A percentile compares a stretch with the other conserved stretches of the same genome.
These are phyloP conservation scores for Bodo saltans DNA, from an alignment of 78 protist genomes.

Conservation along the genomic window DNA sequence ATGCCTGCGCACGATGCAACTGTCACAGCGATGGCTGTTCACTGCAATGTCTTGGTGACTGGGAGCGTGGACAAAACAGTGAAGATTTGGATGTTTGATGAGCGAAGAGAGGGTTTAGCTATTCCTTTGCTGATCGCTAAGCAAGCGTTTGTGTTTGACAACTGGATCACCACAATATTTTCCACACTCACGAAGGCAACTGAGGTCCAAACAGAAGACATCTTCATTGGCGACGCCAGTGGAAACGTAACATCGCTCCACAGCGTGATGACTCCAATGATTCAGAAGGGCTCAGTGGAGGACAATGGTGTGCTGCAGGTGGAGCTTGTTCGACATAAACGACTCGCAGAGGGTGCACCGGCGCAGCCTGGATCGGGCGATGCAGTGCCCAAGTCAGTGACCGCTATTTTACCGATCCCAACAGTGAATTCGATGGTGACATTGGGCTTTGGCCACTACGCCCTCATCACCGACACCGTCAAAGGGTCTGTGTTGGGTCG, in stretches of 20 bases:
- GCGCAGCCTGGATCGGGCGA: too few relatives aligned
- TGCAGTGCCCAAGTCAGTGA: too few relatives aligned
- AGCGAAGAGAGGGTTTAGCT: not conserved
- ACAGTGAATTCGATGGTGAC: too few relatives aligned
- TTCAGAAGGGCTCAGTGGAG: too few relatives aligned
- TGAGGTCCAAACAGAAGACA: not conserved
- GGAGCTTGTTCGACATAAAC: too few relatives aligned
- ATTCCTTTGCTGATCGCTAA: not conserved
- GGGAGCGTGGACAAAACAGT: not conserved
- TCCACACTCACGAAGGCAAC: not conserved
- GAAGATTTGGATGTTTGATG: not conserved
- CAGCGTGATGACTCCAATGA: too few relatives aligned
- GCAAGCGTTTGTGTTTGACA: not conserved
- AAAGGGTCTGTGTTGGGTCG: too few relatives aligned
- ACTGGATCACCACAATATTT: not conserved
- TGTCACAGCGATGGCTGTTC: not conserved
- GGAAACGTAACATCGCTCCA: not conserved
- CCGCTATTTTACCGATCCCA: too few relatives aligned
- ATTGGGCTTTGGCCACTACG: too few relatives aligned
- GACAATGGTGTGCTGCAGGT: too few relatives aligned
- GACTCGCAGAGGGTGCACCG: too few relatives aligned
- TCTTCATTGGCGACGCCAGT: not conserved
- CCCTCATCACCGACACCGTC: too few relatives aligned
- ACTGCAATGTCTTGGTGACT: not conserved
- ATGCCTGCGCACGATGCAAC: not conserved